Conservation (phyloP, 2,329 filamentous ascomycete species). For the Fusarium subglutinans region DNA sequence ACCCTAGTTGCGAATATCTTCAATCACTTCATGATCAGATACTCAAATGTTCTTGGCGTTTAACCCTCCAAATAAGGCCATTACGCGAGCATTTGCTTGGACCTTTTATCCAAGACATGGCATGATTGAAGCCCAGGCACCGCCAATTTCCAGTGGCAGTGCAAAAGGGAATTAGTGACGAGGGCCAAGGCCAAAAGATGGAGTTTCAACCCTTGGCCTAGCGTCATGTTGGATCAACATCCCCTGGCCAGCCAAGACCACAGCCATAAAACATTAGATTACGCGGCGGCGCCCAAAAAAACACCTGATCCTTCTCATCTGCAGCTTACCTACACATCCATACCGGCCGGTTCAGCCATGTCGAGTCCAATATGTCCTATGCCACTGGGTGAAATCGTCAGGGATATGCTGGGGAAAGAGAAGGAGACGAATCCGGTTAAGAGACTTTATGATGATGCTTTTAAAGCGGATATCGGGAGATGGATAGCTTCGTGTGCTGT, state of each 20-base stretch:
- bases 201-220: constrained; percentile 1
- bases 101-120: background rate
- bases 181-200: constrained; percentile 1
- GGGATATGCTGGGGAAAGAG: constrained; percentile 18
- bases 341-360: background rate
- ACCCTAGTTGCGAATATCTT: background rate
- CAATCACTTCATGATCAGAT: background rate
- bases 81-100: background rate
- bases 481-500: constrained; percentile 22
- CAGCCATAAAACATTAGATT: background rate
- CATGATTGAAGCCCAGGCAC: background rate
- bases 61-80: background rate
- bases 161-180: background rate
- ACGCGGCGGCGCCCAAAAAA: background rate
- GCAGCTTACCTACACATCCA: background rate
- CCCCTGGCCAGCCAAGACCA: constrained; percentile 8
- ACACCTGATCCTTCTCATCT: background rate
- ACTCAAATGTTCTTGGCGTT: background rate
- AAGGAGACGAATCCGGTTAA: constrained; percentile 26
- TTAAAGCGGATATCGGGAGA: constrained; percentile 27
- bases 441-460: constrained; percentile 23
- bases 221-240: constrained; percentile 1
- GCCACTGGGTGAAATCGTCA: constrained; percentile 15
- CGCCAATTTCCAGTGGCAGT: constrained; percentile 2
- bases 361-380: constrained; percentile 24